phyloP scores from a whole-genome alignment of 2,329 filamentous ascomycete species.

The Colletotrichum sp. region DNA sequence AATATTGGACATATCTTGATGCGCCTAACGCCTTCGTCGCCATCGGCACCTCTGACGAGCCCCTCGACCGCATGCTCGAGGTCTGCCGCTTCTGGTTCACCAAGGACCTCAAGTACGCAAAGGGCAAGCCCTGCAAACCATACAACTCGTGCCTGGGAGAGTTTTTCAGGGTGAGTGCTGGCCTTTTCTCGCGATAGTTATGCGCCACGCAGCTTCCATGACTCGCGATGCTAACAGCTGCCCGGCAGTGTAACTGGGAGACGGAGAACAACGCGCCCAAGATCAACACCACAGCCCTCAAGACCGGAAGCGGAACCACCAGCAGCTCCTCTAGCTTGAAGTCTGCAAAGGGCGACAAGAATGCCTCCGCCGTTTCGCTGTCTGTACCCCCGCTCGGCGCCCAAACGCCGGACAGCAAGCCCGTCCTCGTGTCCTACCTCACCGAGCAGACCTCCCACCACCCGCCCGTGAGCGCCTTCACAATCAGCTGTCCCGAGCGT shows the following conservation, averaged over 20 bases:
- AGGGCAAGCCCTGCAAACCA: conserved; percentile 97
- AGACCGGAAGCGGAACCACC: conserved; percentile 36
- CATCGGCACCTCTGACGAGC: conserved; percentile 88
- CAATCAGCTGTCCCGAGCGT: conserved; percentile 89
- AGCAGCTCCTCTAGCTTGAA: conserved; percentile 55
- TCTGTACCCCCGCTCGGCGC: conserved; percentile 55
- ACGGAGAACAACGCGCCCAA: conserved; percentile 78
- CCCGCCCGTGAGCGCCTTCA: conserved; percentile 95
- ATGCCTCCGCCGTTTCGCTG: conserved; percentile 52
- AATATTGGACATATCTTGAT: conserved; percentile 99
- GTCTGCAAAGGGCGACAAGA: conserved; percentile 46
- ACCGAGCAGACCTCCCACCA: conserved; percentile 99
- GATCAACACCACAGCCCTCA: conserved; percentile 57
- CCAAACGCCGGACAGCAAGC: conserved; percentile 48
- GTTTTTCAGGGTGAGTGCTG: conserved; percentile 82
- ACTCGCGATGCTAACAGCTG: background rate
- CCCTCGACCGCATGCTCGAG: conserved; percentile 91
- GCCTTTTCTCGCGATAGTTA: background rate
- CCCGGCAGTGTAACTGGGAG: conserved; percentile 86
- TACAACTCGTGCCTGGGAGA: conserved; percentile 98
- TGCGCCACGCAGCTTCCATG: background rate
- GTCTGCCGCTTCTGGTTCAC: conserved; percentile 98
- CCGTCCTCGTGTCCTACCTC: conserved; percentile 87
- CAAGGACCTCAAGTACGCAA: conserved; percentile 98
- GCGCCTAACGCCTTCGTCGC: conserved; percentile 86